Conservation (phyloP, 352 stramenopile genomes). For the Phytophthora kernoviae region DNA sequence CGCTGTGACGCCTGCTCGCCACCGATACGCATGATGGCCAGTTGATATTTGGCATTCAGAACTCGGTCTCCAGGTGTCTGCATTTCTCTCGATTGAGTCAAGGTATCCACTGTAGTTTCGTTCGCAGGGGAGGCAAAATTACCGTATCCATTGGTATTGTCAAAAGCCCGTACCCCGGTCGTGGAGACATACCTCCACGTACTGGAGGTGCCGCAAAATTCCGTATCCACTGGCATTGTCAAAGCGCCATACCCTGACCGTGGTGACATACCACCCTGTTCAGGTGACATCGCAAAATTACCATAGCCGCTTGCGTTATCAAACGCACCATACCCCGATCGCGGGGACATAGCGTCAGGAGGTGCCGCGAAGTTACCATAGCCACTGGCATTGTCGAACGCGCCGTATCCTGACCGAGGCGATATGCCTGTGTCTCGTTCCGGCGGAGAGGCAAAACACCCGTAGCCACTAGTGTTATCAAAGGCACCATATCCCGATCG, state of each 20-base stretch:
- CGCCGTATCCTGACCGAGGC: constrained; percentile 33
- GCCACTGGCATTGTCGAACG: constrained; percentile 33
- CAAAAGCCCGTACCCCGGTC: constrained; percentile 20
- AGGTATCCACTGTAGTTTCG: constrained; percentile 1
- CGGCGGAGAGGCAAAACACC: background rate
- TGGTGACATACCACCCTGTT: constrained; percentile 22
- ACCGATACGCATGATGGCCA: constrained; percentile 38
- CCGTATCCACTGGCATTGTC: constrained; percentile 30
- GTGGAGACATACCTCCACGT: constrained; percentile 10
- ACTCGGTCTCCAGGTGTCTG: constrained; percentile 11
- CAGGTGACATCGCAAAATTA: constrained; percentile 33
- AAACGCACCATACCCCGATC: constrained; percentile 42
- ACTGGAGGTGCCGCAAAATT: constrained; percentile 17
- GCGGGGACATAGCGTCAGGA: constrained; percentile 21
- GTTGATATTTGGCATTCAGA: constrained; percentile 43
- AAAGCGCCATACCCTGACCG: constrained; percentile 39
- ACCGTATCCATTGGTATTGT: constrained; percentile 38
- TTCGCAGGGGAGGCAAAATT: constrained; percentile 16
- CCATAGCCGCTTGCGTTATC: constrained; percentile 40
- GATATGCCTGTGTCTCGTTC: background rate
- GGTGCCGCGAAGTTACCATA: constrained; percentile 17
- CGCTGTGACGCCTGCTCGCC: constrained; percentile 34
- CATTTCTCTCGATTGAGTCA: background rate
- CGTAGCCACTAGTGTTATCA: constrained; percentile 30
- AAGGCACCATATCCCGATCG: constrained; percentile 23